These are phyloP conservation scores for Ascocoryne sarcoides DNA, from an alignment of 2,329 filamentous ascomycete genomes.

Conservation along the genomic window DNA sequence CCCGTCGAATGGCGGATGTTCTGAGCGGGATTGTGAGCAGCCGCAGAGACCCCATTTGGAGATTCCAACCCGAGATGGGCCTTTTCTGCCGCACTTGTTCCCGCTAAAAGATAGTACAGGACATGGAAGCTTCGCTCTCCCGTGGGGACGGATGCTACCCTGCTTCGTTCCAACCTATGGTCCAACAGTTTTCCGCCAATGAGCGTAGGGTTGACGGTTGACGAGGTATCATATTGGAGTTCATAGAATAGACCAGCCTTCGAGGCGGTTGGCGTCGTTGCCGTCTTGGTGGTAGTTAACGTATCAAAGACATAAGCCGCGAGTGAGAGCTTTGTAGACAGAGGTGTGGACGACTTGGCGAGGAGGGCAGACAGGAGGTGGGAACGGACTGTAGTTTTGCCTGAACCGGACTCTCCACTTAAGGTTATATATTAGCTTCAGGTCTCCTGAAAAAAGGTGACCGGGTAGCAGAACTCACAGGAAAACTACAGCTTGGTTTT, in stretches of 20 bases:
- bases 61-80: constrained; percentile 60
- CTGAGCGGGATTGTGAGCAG: constrained; percentile 31
- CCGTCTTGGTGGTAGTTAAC: constrained; percentile 92
- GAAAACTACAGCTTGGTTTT: constrained; percentile 90
- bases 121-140: constrained; percentile 96
- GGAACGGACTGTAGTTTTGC: constrained; percentile 89
- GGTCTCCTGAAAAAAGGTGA: background rate
- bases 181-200: constrained; percentile 93
- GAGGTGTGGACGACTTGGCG: constrained; percentile 80
- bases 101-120: constrained; percentile 88
- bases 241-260: constrained; percentile 95
- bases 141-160: constrained; percentile 84
- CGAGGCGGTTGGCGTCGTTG: constrained; percentile 89
- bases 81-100: constrained; percentile 86
- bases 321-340: constrained; percentile 87
- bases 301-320: constrained; percentile 94
- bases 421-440: constrained; percentile 11
- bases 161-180: constrained; percentile 83
- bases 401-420: constrained; percentile 90
- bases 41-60: constrained; percentile 36
- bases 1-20: constrained; percentile 36
- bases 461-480: constrained; percentile 55
- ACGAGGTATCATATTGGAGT: constrained; percentile 88
- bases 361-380: constrained; percentile 81
- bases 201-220: constrained; percentile 73